Base-by-base conservation (phyloP, 1,284 basidiomycete species). In the Pyrrhoderma noxium region DNA sequence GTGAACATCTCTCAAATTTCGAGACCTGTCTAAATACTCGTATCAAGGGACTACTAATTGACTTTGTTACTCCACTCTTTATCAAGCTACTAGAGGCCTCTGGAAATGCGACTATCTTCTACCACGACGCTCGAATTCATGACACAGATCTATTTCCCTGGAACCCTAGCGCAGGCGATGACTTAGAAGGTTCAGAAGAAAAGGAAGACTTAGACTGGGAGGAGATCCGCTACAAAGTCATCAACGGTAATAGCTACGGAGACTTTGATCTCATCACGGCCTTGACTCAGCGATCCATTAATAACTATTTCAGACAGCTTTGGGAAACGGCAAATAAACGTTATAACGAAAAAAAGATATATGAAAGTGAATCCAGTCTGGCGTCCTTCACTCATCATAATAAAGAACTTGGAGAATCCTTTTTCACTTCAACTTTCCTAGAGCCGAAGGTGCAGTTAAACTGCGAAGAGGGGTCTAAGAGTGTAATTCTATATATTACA, bases 231-330 rank as follows among this genome's bases (percentile, higher is more conserved):
- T 36, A 45, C 13, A 38, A 38, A n/a, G 37, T 49, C 36, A n/a
- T 58, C 25, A 44, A 39, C 7, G 37, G 49, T 3, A 55, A 50
- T 3, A 23, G 45, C n/a, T 42, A 49, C 14, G 34, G 23, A 25
- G 62, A 62, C 48, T 67, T 63, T 59, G 67, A 68, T 55, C 57
- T 64, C 47, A 56, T 67, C 56, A 57, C 55, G 34, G 64, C 64
- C 1, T 55, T 68, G 45, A 64, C 66, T 1, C 63, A 67, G 47
- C 56, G 56, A 2, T 61, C 64, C 2, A 59, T 67, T 56, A 65
- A 65, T 53, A 56, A 52, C 4, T 57, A 62, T 43, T 65, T 65
- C 60, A 49, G 56, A 34, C 45, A 53, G 3, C 52, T 63, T 18
- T 62, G 59, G 57, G 47, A 44, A 7, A 35, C 40, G 2, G 35